Evolutionary conservation across 371 early-diverging fungal genomes (phyloP).

Genomic region (Haplosporangium sp.): DNA sequence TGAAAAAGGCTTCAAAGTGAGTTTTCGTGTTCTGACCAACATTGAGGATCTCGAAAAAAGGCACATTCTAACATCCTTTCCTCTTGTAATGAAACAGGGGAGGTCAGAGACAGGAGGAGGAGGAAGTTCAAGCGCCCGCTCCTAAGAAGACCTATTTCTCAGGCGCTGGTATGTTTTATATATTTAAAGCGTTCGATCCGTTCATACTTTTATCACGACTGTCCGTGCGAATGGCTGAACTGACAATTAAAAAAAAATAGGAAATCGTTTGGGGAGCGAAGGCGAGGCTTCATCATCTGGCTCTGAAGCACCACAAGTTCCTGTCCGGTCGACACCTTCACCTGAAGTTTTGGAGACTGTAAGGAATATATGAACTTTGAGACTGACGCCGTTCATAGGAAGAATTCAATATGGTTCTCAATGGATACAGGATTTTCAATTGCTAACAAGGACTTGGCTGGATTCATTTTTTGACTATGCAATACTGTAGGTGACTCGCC

Average conservation of each 20-base stretch:
- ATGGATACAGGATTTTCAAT: neutral
- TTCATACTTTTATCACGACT: neutral
- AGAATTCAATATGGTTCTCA: neutral
- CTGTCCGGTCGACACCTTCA: conserved; percentile 28
- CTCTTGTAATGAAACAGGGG: conserved; percentile 57
- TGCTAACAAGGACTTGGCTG: neutral
- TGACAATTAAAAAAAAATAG: conserved; percentile 11
- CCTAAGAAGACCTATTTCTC: conserved; percentile 64
- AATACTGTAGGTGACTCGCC: conserved; percentile 63
- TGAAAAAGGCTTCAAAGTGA: conserved; percentile 85
- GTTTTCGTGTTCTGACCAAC: conserved; percentile 7
- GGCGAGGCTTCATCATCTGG: conserved; percentile 66
- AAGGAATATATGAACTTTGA: conserved; percentile 13
- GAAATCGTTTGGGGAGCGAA: conserved; percentile 70
- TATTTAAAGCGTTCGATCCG: neutral
- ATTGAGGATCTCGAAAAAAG: neutral
- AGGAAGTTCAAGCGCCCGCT: conserved; percentile 23
- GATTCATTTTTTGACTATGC: neutral
- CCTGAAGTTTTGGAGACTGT: conserved; percentile 55
- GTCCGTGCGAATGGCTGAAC: neutral
- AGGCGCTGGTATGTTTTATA: conserved; percentile 64
- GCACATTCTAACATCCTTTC: neutral
- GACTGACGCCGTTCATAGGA: neutral
- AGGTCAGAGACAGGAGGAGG: conserved; percentile 59
- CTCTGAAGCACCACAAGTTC: conserved; percentile 1